phyloP scores from a whole-genome alignment of 2,329 filamentous ascomycete genomes.

The Helotiales sp. region DNA sequence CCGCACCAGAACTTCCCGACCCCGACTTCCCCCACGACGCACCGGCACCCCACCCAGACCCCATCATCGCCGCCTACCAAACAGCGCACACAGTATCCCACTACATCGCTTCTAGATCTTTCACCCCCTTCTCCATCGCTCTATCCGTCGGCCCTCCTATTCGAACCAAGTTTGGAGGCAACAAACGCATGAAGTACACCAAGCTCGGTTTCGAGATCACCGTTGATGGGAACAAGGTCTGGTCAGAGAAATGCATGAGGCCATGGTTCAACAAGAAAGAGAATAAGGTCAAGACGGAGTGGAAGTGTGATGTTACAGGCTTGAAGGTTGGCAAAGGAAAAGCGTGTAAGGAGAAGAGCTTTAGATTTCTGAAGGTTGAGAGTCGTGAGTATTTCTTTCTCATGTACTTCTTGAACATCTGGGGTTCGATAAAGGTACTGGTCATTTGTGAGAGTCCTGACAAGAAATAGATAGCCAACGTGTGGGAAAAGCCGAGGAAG shows the following conservation, averaged over 20 bases:
- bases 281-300: constrained; percentile 8
- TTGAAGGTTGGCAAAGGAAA: constrained; percentile 10
- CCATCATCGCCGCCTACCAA: constrained; percentile 1
- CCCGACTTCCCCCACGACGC: constrained; percentile 1
- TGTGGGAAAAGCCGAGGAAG: background rate
- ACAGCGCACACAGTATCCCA: constrained; percentile 1
- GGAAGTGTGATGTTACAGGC: constrained; percentile 7
- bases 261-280: constrained; percentile 9
- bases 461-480: background rate
- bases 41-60: background rate
- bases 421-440: background rate
- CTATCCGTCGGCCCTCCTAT: constrained; percentile 2
- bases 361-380: constrained; percentile 20
- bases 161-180: background rate
- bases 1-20: constrained; percentile 10
- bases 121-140: constrained; percentile 12
- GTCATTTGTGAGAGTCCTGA: background rate
- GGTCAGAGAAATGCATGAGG: background rate
- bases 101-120: constrained; percentile 15
- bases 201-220: constrained; percentile 11
- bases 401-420: background rate
- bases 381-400: constrained; percentile 9
- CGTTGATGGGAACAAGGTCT: constrained; percentile 13
- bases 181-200: background rate
- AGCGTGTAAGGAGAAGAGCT: constrained; percentile 5